Percentiles rank a stretch among this genome's conserved stretches.
These are phyloP conservation scores for Neurospora pannonica DNA, from an alignment of 495 filamentous ascomycete genomes.

Conservation along the genomic window DNA sequence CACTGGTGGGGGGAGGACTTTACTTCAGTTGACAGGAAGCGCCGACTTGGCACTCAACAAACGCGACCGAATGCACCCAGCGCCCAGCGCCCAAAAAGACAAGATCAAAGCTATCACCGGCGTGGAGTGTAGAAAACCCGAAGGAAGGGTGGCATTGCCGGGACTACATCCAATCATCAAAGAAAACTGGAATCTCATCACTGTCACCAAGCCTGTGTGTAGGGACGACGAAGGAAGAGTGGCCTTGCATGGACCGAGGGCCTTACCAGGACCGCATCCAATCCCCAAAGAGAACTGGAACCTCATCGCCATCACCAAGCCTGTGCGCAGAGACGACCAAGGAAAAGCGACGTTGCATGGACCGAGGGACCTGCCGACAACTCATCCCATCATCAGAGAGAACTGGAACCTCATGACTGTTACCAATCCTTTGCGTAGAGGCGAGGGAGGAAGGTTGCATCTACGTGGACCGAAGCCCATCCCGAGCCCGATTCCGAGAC, in stretches of 20 bases:
- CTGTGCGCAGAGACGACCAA: background rate
- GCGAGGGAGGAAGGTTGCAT: background rate
- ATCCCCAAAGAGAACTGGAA: background rate
- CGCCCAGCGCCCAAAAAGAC: background rate
- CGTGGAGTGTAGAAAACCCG: background rate
- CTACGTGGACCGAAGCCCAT: background rate
- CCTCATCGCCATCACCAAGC: background rate
- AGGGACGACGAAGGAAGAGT: background rate
- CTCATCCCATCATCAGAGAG: background rate
- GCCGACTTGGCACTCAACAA: background rate
- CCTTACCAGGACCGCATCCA: accelerated
- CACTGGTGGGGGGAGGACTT: background rate
- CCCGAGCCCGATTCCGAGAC: background rate
- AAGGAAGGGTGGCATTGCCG: background rate
- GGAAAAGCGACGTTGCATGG: background rate
- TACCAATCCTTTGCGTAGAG: background rate
- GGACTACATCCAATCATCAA: background rate
- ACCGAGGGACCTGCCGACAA: background rate
- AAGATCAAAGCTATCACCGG: background rate
- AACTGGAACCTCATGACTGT: background rate
- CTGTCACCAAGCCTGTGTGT: background rate
- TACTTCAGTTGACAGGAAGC: background rate
- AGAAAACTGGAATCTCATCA: background rate
- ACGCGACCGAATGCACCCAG: background rate
- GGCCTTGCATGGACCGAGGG: background rate